Conservation (phyloP, 2,329 filamentous ascomycete genomes). For the Diaporthe vexans region DNA sequence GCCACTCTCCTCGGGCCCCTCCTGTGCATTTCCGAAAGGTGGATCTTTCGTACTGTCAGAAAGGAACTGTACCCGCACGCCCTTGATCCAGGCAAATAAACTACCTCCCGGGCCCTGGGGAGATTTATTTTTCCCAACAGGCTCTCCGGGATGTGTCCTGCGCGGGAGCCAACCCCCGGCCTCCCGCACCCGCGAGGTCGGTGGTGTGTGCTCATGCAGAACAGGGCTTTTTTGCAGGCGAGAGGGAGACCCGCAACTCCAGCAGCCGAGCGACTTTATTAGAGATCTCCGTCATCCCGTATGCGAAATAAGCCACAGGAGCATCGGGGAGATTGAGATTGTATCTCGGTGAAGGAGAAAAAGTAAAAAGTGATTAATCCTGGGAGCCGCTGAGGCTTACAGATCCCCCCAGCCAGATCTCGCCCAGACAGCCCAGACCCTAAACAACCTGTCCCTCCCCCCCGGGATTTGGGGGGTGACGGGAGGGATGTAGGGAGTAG, state of each 20-base stretch:
- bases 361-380: constrained; percentile 5
- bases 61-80: constrained; percentile 8
- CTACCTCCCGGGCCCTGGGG: background rate
- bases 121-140: constrained; percentile 8
- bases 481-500: background rate
- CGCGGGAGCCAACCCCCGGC: constrained; percentile 14
- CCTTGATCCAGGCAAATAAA: constrained; percentile 11
- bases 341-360: background rate
- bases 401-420: constrained; percentile 26
- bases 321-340: background rate
- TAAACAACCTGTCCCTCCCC: background rate
- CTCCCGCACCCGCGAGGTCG: background rate
- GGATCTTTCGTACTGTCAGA: constrained; percentile 14
- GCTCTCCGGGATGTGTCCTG: background rate
- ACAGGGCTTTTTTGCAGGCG: too few relatives aligned
- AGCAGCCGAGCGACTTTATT: background rate
- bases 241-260: background rate
- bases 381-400: constrained; percentile 3
- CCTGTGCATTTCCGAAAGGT: constrained; percentile 31
- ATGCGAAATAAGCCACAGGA: constrained; percentile 11
- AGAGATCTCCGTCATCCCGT: background rate
- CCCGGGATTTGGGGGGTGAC: background rate
- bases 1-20: constrained; percentile 8
- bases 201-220: background rate
- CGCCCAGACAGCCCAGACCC: background rate